These are phyloP conservation scores for Sarocladium kiliense DNA, from an alignment of 2,329 filamentous ascomycete genomes.

Conservation along the genomic window DNA sequence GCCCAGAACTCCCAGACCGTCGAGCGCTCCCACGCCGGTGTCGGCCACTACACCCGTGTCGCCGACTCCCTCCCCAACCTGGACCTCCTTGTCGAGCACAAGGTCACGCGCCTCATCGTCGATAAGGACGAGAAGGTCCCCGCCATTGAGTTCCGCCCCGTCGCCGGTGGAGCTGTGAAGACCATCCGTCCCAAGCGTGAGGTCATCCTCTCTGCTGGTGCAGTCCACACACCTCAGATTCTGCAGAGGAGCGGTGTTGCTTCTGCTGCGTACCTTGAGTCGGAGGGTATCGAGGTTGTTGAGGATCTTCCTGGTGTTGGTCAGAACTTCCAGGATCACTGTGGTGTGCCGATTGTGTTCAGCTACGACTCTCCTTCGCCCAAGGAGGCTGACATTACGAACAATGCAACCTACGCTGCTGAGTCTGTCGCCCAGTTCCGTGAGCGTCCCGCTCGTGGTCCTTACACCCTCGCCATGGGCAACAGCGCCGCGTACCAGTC, in stretches of 20 bases:
- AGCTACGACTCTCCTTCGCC: conserved; percentile 15
- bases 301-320: conserved; percentile 51
- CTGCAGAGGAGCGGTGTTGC: conserved; percentile 48
- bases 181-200: conserved; percentile 28
- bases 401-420: conserved; percentile 25
- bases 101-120: conserved; percentile 20
- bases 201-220: conserved; percentile 44
- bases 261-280: conserved; percentile 32
- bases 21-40: conserved; percentile 23
- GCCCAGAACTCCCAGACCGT: conserved; percentile 23
- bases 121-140: conserved; percentile 14
- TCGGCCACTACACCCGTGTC: conserved; percentile 23
- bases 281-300: conserved; percentile 39
- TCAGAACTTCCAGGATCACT: conserved; percentile 53
- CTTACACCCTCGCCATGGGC: conserved; percentile 29
- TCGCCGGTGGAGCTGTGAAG: conserved; percentile 14
- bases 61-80: conserved; percentile 17
- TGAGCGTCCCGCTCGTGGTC: conserved; percentile 25
- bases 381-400: conserved; percentile 17
- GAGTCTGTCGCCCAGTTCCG: conserved; percentile 25
- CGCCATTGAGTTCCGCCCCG: conserved; percentile 17
- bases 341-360: conserved; percentile 24
- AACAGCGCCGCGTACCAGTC: conserved; percentile 25
- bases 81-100: conserved; percentile 22
- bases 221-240: conserved; percentile 46